A percentile compares a stretch with the other conserved stretches of the same genome.
Evolutionary conservation across 2,329 filamentous ascomycete genomes (phyloP).

Genomic region (Chaetomium strumarium): DNA sequence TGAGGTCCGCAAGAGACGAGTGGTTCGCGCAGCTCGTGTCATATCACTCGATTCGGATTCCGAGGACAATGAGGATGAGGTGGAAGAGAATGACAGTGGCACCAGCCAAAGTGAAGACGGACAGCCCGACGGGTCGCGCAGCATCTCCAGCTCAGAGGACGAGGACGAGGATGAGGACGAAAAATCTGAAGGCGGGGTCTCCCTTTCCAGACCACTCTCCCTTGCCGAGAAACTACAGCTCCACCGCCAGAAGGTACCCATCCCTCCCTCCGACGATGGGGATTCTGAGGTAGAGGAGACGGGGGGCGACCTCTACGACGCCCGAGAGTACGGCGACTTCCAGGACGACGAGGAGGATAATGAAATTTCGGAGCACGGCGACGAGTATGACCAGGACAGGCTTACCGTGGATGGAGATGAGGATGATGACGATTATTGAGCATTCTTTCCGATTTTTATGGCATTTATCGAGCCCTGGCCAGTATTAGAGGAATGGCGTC

Average conservation of each 20-base stretch:
- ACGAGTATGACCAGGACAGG: background rate
- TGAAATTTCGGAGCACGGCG: background rate
- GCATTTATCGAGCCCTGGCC: background rate
- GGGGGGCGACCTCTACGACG: constrained; percentile 15
- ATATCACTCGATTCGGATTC: background rate
- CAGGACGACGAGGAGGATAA: constrained; percentile 20
- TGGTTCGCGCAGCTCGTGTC: background rate
- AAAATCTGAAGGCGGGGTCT: background rate
- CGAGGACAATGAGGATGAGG: background rate
- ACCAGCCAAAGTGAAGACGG: background rate
- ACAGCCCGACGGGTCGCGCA: background rate
- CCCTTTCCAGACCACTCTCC: background rate
- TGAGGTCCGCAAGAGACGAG: background rate
- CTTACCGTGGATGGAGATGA: background rate
- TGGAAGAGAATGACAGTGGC: background rate
- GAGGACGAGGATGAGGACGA: background rate
- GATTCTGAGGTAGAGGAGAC: constrained; percentile 8
- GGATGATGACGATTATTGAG: background rate
- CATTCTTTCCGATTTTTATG: background rate
- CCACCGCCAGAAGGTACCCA: constrained; percentile 7
- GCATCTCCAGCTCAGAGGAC: constrained; percentile 4
- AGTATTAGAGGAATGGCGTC: no score
- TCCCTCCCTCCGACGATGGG: constrained; percentile 6
- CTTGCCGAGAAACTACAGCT: constrained; percentile 15
- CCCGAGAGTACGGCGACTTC: constrained; percentile 15